Evolutionary conservation across 1,284 basidiomycete species (phyloP).

Genomic region (Fomitopsis pinicola): DNA sequence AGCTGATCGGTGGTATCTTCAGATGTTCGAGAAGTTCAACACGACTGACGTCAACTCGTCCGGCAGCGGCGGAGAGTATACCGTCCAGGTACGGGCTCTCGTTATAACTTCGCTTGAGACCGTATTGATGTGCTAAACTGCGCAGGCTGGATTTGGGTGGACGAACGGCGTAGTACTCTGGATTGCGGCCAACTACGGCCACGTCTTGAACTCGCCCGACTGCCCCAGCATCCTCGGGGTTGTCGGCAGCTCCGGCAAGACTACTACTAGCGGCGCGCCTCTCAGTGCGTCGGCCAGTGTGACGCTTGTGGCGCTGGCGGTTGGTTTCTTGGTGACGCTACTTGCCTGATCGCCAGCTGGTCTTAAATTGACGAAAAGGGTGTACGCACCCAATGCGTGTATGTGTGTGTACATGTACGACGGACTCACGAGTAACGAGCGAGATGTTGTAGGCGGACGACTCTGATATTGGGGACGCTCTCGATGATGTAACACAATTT

Average conservation of each 20-base stretch:
- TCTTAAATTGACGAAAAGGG: neutral
- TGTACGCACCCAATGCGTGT: too few species aligned
- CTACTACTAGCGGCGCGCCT: neutral
- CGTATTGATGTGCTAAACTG: neutral
- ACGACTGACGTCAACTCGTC: conserved; percentile 77
- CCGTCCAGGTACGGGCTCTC: conserved; percentile 52
- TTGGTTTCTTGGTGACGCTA: neutral
- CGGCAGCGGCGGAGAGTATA: conserved; percentile 84
- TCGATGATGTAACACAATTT: too few species aligned
- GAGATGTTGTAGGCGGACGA: too few species aligned
- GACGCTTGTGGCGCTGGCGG: neutral
- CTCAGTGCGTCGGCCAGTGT: neutral
- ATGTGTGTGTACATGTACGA: too few species aligned
- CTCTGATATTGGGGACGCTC: too few species aligned
- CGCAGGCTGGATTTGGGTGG: conserved; percentile 81
- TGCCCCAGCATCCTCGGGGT: conserved; percentile 50
- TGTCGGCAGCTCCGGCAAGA: conserved; percentile 1
- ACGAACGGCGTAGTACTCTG: conserved; percentile 83
- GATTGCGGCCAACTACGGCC: conserved; percentile 68
- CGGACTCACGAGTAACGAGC: too few species aligned
- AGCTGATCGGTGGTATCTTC: neutral
- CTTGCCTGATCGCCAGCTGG: neutral
- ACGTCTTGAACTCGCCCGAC: conserved; percentile 54
- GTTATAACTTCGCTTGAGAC: neutral
- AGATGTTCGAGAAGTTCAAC: conserved; percentile 93